A percentile compares a stretch with the other conserved stretches of the same genome.
Conservation (phyloP, 306 rosid species). For the Gastrolobium villosum region DNA sequence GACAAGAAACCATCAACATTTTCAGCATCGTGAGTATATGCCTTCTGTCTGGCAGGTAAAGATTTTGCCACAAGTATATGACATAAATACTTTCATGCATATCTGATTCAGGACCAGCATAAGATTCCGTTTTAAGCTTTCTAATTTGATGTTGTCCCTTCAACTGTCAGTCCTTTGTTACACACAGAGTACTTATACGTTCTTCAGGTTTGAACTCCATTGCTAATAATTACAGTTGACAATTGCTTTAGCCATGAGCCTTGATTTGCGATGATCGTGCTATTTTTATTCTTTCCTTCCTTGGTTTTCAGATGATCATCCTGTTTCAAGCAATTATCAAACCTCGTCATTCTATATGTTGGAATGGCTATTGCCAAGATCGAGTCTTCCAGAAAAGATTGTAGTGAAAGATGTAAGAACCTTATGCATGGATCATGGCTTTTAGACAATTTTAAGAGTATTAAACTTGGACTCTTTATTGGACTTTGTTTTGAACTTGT, state of each 20-base stretch:
- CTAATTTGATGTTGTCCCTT: conserved; percentile 49
- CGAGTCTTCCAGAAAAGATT: conserved; percentile 62
- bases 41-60: conserved; percentile 95
- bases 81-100: background rate
- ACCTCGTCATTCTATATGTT: conserved; percentile 58
- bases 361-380: conserved; percentile 85
- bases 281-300: background rate
- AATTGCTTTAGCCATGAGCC: conserved; percentile 41
- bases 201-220: conserved; percentile 70
- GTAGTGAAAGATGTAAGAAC: conserved; percentile 78
- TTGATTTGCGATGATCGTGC: background rate
- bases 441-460: conserved; percentile 29
- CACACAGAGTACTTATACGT: conserved; percentile 76
- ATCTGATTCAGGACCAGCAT: background rate
- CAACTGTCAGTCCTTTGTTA: conserved; percentile 73
- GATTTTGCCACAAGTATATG: conserved; percentile 32
- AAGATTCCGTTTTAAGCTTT: conserved; percentile 30
- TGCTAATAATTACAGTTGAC: conserved; percentile 19
- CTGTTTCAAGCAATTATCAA: conserved; percentile 48
- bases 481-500: conserved; percentile 41
- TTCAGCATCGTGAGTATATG: conserved; percentile 82
- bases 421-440: conserved; percentile 18
- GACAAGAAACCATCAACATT: conserved; percentile 48
- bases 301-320: conserved; percentile 65
- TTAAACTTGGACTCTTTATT: conserved; percentile 1